Evolutionary conservation across 257 asterid species (phyloP).

Genomic region (Galeopsis tetrahit): DNA sequence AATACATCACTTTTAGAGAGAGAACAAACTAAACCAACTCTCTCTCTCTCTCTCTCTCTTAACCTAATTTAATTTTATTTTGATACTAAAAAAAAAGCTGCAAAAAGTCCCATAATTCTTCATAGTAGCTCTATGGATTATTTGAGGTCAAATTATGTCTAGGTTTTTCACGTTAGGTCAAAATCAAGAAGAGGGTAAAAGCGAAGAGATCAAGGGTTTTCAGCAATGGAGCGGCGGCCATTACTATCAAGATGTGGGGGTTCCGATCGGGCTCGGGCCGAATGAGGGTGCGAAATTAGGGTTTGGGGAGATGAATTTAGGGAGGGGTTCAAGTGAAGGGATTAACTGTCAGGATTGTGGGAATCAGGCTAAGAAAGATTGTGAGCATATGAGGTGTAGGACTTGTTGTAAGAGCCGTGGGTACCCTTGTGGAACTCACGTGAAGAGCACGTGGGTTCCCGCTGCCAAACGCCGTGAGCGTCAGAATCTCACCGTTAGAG

Average conservation of each 20-base stretch:
- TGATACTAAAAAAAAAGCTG: too few relatives aligned
- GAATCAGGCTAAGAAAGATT: conserved; percentile 72
- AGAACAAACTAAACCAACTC: background rate
- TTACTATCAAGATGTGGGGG: conserved; percentile 52
- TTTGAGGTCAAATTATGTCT: conserved; percentile 60
- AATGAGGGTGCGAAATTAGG: conserved; percentile 10
- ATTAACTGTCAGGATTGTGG: conserved; percentile 73
- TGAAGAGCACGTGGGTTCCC: conserved; percentile 74
- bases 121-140: conserved; percentile 50
- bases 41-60: conserved; percentile 28
- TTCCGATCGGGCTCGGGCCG: conserved; percentile 44
- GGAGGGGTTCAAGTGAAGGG: conserved; percentile 39
- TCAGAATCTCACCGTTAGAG: conserved; percentile 38
- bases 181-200: conserved; percentile 40
- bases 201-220: conserved; percentile 88
- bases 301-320: conserved; percentile 39
- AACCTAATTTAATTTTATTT: too few relatives aligned
- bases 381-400: conserved; percentile 61
- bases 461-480: conserved; percentile 64
- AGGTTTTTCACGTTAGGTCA: conserved; percentile 72
- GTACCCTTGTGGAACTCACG: conserved; percentile 59
- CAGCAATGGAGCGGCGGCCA: conserved; percentile 71
- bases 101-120: too few relatives aligned
- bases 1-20: conserved; percentile 34
- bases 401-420: conserved; percentile 77